Evolutionary conservation across 257 asterid species (phyloP), one percentile per base, ranked within the genome.

Genomic region (Salvia hispanica): DNA sequence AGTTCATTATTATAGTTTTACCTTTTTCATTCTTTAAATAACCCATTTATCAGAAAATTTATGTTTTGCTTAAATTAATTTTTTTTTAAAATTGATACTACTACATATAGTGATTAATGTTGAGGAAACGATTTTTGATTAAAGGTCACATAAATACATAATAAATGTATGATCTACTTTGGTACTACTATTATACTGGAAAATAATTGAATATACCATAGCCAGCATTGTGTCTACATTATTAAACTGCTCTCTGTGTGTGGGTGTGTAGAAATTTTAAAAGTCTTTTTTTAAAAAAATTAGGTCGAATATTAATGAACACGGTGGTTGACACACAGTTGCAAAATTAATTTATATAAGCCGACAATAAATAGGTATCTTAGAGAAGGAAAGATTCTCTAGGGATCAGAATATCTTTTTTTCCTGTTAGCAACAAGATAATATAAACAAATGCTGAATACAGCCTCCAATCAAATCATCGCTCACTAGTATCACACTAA

Each of bases 351-450:
- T 61, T 45, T 7, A 11, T 62, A 62, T 50, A 37, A 37, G 33
- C 2, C 7, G 33, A 33, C 6, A 9, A 28, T 12, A 14, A 39
- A 62, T 25, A 37, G 53, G 86, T 72, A 80, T 72, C 81, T 72
- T 45, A 70, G 72, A 66, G 60, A 64, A 67, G 42, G 60, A 48
- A 78, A 79, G 87, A 83, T 86, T 79, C 87, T 69, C 18, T 51
- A 72, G 80, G 76, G 65, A 79, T 74, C 72, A 47, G 69, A 76
- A 70, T 74, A 85, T 81, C 56, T 64, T 63, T 57, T 67, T 43
- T 58, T 54, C 71, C 71, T 63, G 59, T 67, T 63, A 45, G 48
- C 69, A 7, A 58, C 25, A 78, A 72, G 81, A 81, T 80, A 74
- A 77, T 72, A 65, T 76, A 70, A 69, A 64, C 15, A 74, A 71